Evolutionary conservation across 768 basidiomycete species (phyloP), one percentile per base, ranked within the genome.

Genomic region (Amyloporia xantha): DNA sequence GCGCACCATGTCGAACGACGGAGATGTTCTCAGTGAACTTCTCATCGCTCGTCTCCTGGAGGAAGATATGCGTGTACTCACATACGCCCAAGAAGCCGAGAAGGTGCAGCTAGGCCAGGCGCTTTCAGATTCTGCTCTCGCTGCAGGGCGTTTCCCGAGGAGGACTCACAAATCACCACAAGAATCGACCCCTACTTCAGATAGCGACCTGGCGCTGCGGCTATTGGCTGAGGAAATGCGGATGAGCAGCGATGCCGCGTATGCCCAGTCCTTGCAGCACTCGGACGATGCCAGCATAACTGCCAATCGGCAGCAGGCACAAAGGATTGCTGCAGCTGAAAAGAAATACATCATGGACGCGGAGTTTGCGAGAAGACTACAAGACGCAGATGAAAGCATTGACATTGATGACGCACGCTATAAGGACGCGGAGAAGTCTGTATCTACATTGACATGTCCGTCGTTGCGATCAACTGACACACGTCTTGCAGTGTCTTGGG

Each of bases 331-430:
- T 7, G 69, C 68, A 11, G 61, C 63, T 28, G 70, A 59, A 44
- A 70, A 65, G 54, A 71, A 70, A 53, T 30, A 61, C 13, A 51
- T 59, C 21, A 48, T 68, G 4, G 70, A 71, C 52, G 59, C 63
- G 5, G 68, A 68, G 51, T 71, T 70, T 49, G 70, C 70, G 3
- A 57, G 58, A 19, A 59, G 56, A 21, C 54, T 71, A 15, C 59
- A 59, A 9, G 61, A 68, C 26, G 53, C 59, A 30, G 63, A 62
- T 1, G 51, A 40, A 5, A 44, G 48, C 48, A 25, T 45, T 5
- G 66, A 68, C 27, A 56, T 60, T 5, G 64, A 66, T 37, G 35
- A 27, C 12, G 30, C 12, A n/a, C 3, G 48, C 1, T 53, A 62
- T 43, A 47, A 57, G 40, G 70, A 69, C 47, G 67, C 64, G 9